phyloP scores from a whole-genome alignment of 2,329 filamentous ascomycete species.

The Fusarium bactridioides region DNA sequence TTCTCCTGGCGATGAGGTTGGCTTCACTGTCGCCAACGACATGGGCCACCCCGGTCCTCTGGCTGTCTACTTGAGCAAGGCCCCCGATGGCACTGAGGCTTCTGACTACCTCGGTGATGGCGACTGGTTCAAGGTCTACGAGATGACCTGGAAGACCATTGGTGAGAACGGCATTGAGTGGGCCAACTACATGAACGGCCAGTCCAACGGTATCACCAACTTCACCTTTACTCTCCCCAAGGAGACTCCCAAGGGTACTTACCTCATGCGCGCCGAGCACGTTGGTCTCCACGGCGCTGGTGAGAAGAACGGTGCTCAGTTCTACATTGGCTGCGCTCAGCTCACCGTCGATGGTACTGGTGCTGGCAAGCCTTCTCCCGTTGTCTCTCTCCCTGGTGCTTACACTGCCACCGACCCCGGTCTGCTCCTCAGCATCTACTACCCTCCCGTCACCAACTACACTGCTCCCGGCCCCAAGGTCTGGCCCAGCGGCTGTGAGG shows the following conservation, averaged over 20 bases:
- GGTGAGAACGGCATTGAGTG: slow-evolving; percentile 44
- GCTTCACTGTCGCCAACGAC: slow-evolving; percentile 49
- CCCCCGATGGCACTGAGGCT: slow-evolving; percentile 40
- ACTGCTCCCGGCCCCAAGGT: slow-evolving; percentile 44
- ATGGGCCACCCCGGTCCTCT: slow-evolving; percentile 51
- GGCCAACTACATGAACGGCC: slow-evolving; percentile 44
- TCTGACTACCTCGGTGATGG: slow-evolving; percentile 46
- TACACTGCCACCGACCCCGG: slow-evolving; percentile 47
- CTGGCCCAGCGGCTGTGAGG: slow-evolving; percentile 48
- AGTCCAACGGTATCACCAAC: slow-evolving; percentile 42
- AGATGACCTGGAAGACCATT: slow-evolving; percentile 43
- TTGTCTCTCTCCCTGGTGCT: slow-evolving; percentile 46
- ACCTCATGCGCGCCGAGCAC: slow-evolving; percentile 50
- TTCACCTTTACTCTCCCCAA: slow-evolving; percentile 47
- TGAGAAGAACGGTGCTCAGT: slow-evolving; percentile 46
- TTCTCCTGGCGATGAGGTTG: slow-evolving; percentile 51
- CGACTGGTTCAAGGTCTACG: slow-evolving; percentile 51
- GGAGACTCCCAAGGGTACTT: slow-evolving; percentile 43
- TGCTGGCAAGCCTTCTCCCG: slow-evolving; percentile 38
- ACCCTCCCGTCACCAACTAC: slow-evolving; percentile 46
- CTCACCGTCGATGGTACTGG: slow-evolving; percentile 45
- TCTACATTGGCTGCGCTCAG: slow-evolving; percentile 50
- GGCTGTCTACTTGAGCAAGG: slow-evolving; percentile 49
- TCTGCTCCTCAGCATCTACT: slow-evolving; percentile 48
- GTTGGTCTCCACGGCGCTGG: slow-evolving; percentile 47